Conservation (phyloP, 2,329 filamentous ascomycete species). For the Drechmeria coniospora region DNA sequence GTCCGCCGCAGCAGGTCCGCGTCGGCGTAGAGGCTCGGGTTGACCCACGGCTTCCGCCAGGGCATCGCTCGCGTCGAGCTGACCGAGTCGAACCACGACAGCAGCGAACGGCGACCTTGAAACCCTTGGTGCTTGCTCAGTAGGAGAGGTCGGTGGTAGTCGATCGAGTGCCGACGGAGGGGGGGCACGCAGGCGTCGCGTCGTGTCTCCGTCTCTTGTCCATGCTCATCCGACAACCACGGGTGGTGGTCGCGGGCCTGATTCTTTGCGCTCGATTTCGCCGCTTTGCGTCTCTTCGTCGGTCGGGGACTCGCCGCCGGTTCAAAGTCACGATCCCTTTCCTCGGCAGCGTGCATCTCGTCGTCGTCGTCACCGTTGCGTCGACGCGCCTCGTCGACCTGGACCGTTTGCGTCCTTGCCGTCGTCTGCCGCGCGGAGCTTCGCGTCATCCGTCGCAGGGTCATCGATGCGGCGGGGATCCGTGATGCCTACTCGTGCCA, state of each 20-base stretch:
- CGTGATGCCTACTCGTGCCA: no score
- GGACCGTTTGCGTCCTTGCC: no score
- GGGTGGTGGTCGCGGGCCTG: background rate
- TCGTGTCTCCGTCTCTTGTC: background rate
- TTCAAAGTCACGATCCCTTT: background rate
- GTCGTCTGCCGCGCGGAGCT: no score
- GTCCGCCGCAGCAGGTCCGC: slow-evolving; percentile 20
- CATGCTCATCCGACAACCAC: slow-evolving; percentile 6
- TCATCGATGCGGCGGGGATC: no score
- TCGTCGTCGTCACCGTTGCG: background rate
- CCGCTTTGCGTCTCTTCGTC: slow-evolving; percentile 5
- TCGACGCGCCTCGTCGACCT: no score
- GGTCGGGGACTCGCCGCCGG: background rate
- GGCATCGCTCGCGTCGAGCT: slow-evolving; percentile 36
- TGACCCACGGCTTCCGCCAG: slow-evolving; percentile 43
- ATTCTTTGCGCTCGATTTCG: background rate
- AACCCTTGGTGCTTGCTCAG: slow-evolving; percentile 21
- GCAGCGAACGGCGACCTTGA: slow-evolving; percentile 20
- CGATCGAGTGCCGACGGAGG: slow-evolving; percentile 5
- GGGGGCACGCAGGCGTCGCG: slow-evolving; percentile 6
- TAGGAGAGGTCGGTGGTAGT: slow-evolving; percentile 35
- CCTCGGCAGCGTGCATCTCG: background rate
- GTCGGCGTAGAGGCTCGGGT: slow-evolving; percentile 18
- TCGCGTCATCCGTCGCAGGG: no score
- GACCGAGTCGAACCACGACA: slow-evolving; percentile 36